phyloP scores from a whole-genome alignment of 805 yeast genomes.

The Yamadazyma philogaea region DNA sequence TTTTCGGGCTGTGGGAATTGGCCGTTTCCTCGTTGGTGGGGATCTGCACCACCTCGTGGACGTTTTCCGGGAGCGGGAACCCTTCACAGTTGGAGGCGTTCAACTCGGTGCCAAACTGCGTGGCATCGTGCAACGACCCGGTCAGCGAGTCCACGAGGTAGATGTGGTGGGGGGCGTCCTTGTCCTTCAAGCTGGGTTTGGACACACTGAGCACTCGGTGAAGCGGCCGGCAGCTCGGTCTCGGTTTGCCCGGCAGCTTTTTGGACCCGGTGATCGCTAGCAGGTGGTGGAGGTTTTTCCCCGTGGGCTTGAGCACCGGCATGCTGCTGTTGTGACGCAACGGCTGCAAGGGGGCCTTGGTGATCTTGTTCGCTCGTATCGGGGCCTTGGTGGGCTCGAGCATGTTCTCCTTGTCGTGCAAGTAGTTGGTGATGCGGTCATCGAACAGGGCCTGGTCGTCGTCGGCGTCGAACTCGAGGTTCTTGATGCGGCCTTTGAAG shows the following conservation, averaged over 20 bases:
- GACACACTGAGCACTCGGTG: slow-evolving; percentile 22
- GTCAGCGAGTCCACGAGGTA: slow-evolving; percentile 61
- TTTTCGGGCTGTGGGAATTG: slow-evolving; percentile 20
- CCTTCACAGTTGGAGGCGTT: slow-evolving; percentile 62
- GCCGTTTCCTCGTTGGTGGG: slow-evolving; percentile 42
- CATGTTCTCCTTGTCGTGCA: slow-evolving; percentile 34
- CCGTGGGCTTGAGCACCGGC: slow-evolving; percentile 9
- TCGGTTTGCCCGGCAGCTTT: slow-evolving; percentile 22
- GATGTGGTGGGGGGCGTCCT: slow-evolving; percentile 26
- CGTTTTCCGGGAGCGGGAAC: slow-evolving; percentile 56
- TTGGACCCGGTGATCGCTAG: neutral
- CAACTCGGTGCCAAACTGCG: slow-evolving; percentile 65
- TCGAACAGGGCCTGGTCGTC: slow-evolving; percentile 27
- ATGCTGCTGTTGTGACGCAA: slow-evolving; percentile 1
- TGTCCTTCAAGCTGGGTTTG: slow-evolving; percentile 28
- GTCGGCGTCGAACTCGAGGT: slow-evolving; percentile 16
- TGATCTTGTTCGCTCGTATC: slow-evolving; percentile 8
- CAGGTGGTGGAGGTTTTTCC: neutral
- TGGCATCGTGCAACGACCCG: slow-evolving; percentile 60
- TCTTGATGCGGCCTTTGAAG: slow-evolving; percentile 32
- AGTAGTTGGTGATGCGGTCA: slow-evolving; percentile 24
- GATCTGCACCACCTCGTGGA: slow-evolving; percentile 57
- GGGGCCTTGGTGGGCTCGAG: slow-evolving; percentile 15
- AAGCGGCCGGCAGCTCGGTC: slow-evolving; percentile 44
- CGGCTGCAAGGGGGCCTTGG: slow-evolving; percentile 8